A percentile compares a stretch with the other conserved stretches of the same genome.
These are phyloP conservation scores for Pezicula rhizophila DNA, from an alignment of 2,329 filamentous ascomycete genomes.

Conservation along the genomic window DNA sequence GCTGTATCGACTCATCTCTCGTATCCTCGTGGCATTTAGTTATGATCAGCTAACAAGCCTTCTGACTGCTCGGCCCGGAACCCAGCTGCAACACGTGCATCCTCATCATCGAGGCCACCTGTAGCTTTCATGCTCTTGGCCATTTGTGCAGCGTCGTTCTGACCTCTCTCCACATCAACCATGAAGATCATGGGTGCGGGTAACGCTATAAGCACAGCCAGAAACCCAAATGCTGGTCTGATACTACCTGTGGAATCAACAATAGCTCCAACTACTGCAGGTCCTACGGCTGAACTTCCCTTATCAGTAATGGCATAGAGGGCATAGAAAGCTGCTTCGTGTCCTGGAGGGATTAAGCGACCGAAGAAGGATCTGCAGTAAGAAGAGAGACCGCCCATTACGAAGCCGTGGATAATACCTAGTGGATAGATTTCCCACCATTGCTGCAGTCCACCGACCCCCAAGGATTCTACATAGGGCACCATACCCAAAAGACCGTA, in stretches of 20 bases:
- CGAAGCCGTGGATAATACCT: conserved; percentile 84
- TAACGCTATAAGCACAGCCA: conserved; percentile 72
- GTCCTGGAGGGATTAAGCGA: conserved; percentile 86
- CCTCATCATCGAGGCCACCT: not conserved
- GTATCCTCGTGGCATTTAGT: not conserved
- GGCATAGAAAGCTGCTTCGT: conserved; percentile 91
- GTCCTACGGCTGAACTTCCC: conserved; percentile 87
- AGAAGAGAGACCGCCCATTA: conserved; percentile 83
- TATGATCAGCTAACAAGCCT: not conserved
- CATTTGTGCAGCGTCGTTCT: conserved; percentile 58
- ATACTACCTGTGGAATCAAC: conserved; percentile 78
- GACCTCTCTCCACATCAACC: conserved; percentile 76
- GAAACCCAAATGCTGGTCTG: conserved; percentile 82
- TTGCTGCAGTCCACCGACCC: conserved; percentile 77
- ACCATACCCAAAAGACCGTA: conserved; percentile 88
- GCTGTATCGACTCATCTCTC: not conserved
- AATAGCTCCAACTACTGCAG: conserved; percentile 85
- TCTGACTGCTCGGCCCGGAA: not conserved
- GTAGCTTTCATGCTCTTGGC: conserved; percentile 31
- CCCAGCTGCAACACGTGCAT: not conserved
- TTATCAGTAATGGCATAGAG: conserved; percentile 97
- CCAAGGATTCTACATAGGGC: conserved; percentile 67
- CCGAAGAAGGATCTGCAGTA: conserved; percentile 91
- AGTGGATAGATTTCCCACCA: conserved; percentile 96
- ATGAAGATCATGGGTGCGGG: conserved; percentile 79